Conservation (phyloP, 371 early-diverging fungal genomes). For the Mortierella sp. region DNA sequence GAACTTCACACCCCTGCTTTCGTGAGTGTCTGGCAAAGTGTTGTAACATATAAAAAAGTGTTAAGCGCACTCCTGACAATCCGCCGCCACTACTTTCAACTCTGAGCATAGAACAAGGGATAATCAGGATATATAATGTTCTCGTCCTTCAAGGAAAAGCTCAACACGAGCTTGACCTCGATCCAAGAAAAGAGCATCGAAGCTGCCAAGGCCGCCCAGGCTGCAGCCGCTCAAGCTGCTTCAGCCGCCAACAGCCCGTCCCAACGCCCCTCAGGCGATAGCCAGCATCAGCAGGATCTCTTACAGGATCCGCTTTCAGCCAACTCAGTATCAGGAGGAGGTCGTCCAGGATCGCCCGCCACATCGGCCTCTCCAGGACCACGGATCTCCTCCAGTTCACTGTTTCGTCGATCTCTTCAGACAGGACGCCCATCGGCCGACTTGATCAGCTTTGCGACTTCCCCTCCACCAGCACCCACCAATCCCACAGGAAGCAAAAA, state of each 20-base stretch:
- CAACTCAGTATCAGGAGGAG: not conserved
- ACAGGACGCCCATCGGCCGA: conserved; percentile 37
- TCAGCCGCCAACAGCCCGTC: conserved; percentile 28
- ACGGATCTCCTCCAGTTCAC: conserved; percentile 28
- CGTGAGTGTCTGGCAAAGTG: not conserved
- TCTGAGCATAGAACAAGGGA: not conserved
- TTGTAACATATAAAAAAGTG: not conserved
- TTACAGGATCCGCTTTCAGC: conserved; percentile 18
- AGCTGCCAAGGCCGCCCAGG: conserved; percentile 41
- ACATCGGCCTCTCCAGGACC: conserved; percentile 16
- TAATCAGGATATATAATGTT: conserved; percentile 26
- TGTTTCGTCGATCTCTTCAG: conserved; percentile 43
- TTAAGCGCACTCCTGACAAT: not conserved
- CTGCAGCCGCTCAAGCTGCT: conserved; percentile 28
- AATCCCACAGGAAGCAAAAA: conserved; percentile 23
- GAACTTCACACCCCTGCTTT: no score
- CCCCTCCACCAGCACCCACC: conserved; percentile 18
- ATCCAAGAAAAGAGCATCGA: conserved; percentile 48
- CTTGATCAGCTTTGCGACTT: conserved; percentile 45
- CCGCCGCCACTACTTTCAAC: not conserved
- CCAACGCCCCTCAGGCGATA: conserved; percentile 27
- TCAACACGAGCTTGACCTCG: conserved; percentile 54
- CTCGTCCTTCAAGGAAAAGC: conserved; percentile 54
- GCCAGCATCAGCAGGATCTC: conserved; percentile 17
- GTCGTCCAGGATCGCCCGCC: conserved; percentile 16